Conservation (phyloP, 2,329 filamentous ascomycete genomes). For the Pyrenophora tritici-repentis region DNA sequence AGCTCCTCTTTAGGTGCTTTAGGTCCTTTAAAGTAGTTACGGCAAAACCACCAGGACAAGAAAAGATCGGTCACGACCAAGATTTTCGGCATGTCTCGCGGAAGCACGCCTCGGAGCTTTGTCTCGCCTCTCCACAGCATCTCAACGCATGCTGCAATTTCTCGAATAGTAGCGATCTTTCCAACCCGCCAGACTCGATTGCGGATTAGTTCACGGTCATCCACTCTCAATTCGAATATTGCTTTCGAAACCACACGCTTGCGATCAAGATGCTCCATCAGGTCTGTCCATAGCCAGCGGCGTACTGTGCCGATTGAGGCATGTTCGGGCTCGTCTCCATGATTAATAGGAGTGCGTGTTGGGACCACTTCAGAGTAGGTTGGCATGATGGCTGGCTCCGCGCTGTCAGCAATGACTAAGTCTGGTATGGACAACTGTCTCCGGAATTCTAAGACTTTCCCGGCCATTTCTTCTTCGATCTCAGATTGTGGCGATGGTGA, state of each 20-base stretch:
- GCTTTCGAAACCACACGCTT: conserved; percentile 53
- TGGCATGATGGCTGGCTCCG: conserved; percentile 3
- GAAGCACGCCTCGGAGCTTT: conserved; percentile 34
- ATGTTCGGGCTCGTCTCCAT: conserved; percentile 28
- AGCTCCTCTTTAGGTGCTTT: conserved; percentile 16
- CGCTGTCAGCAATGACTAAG: conserved; percentile 5
- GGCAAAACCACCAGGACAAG: conserved; percentile 43
- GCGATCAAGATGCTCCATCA: conserved; percentile 49
- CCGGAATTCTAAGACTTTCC: background rate
- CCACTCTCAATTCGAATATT: conserved; percentile 38
- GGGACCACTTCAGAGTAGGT: background rate
- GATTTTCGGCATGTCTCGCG: conserved; percentile 33
- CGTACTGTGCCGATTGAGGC: conserved; percentile 33
- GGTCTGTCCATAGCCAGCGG: conserved; percentile 42
- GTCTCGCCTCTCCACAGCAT: conserved; percentile 27
- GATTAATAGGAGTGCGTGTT: background rate
- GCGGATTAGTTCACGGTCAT: conserved; percentile 29
- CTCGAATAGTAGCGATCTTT: conserved; percentile 25
- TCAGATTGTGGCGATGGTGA: conserved; percentile 19
- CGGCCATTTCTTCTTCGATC: conserved; percentile 1
- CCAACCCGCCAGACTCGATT: conserved; percentile 25
- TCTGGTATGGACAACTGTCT: conserved; percentile 1
- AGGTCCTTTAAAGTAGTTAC: conserved; percentile 21
- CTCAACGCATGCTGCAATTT: conserved; percentile 30
- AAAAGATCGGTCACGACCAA: conserved; percentile 36